phyloP scores from a whole-genome alignment of 306 rosid genomes.

The Prunus mume region DNA sequence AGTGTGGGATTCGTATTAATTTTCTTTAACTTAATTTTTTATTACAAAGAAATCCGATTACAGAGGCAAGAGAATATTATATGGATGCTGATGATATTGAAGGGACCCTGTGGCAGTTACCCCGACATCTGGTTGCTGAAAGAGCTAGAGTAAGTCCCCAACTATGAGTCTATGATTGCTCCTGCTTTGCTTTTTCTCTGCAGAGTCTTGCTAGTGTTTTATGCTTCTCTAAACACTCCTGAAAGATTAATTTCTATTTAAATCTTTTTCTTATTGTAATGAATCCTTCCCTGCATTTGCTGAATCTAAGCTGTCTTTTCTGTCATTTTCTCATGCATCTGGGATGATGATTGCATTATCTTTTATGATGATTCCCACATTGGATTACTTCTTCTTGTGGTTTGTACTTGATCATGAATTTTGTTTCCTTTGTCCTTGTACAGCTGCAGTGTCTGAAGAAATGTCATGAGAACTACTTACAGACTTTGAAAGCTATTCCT shows the following conservation, averaged over 20 bases:
- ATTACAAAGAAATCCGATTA: slow-evolving; percentile 58
- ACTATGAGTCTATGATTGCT: too few relatives aligned
- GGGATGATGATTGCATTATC: background rate
- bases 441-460: slow-evolving; percentile 82
- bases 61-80: slow-evolving; percentile 65
- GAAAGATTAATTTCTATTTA: background rate
- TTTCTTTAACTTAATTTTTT: slow-evolving; percentile 42
- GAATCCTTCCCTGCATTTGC: background rate
- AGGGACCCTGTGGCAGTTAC: slow-evolving; percentile 87
- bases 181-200: too few relatives aligned
- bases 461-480: slow-evolving; percentile 74
- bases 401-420: background rate
- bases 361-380: background rate
- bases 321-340: background rate
- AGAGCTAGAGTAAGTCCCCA: too few relatives aligned
- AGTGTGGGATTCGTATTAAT: slow-evolving; percentile 23
- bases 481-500: slow-evolving; percentile 84
- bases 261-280: background rate
- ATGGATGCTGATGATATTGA: slow-evolving; percentile 51
- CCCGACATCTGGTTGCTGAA: slow-evolving; percentile 52
- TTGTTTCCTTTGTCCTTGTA: slow-evolving; percentile 24
- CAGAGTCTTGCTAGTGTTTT: slow-evolving; percentile 27
- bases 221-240: slow-evolving; percentile 13
- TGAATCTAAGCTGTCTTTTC: background rate
- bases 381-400: background rate